phyloP scores from a whole-genome alignment of 176 grass and related monocot species.

The Oryza australiensis region DNA sequence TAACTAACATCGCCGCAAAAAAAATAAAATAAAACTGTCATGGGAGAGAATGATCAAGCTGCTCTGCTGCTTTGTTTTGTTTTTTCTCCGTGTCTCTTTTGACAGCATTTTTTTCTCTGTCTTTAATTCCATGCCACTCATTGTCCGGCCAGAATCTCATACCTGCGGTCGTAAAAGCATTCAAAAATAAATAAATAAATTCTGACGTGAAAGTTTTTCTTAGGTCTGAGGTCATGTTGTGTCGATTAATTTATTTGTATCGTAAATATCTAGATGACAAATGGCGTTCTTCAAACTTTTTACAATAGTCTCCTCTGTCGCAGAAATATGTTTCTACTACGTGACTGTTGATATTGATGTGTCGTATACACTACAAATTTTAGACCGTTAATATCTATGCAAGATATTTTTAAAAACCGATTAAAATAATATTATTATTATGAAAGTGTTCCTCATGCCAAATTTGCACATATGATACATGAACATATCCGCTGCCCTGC shows the following conservation, averaged over 20 bases:
- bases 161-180: neutral
- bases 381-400: no score
- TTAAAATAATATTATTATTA: no score
- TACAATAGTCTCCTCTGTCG: no score
- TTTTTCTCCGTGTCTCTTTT: neutral
- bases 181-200: neutral
- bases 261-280: neutral
- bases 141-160: conserved; percentile 35
- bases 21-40: neutral
- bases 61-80: neutral
- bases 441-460: no score
- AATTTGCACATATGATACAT: no score
- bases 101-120: neutral
- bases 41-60: conserved; percentile 26
- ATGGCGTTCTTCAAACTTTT: no score
- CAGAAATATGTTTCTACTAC: no score
- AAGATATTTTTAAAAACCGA: no score
- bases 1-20: neutral
- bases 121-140: conserved; percentile 30
- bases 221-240: neutral
- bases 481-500: no score
- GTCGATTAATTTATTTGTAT: neutral
- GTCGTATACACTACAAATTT: no score
- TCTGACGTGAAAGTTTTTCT: conserved; percentile 14
- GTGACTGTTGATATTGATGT: no score